Base-by-base conservation (phyloP, 441 rosid genomes). In the Brassica hybrid region DNA sequence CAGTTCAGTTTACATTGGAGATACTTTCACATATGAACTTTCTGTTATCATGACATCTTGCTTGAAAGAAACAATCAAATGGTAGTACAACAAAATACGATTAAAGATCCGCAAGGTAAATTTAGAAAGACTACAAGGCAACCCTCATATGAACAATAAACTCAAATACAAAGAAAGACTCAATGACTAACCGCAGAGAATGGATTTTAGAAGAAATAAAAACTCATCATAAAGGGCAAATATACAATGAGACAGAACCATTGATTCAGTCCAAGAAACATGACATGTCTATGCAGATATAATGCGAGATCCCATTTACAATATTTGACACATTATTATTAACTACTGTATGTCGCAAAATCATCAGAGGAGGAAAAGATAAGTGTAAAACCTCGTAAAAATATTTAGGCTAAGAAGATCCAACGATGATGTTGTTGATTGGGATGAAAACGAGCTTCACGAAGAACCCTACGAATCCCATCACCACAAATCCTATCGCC, bases 401-500 rank as follows among this genome's bases (percentile, higher is more conserved):
- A 45, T 54, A 2, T 7, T 38, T 8, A 34, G 73, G 85, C 91
- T 91, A 91, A 78, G 83, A 16, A 78, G 96, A 76, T 36, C 97
- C 92, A 52, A 94, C 92, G 41, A 94, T 90, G 77, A 94, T 91
- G 87, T 90, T 94, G 84, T 91, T 94, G 82, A 94, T 89, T 21
- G 98, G 98, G 75, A 94, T 91, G 84, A 90, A 91, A 70, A 91
- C 86, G 70, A 90, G 82, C 84, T 94, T 94, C 65, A 91, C 96
- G 75, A 91, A 90, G 85, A 90, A 94, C 0, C 96, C 98, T 5
- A 91, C 97, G 58, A 94, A 92, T 45, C 98, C 94, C 96, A 91
- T 91, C 80, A 89, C 97, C 62, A 89, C 97, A 70, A 94, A 91
- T 11, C 98, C 98, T 50, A 91, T 85, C 45, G 97, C 96, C 18